A percentile compares a stretch with the other conserved stretches of the same genome.
Evolutionary conservation across 345 rosid genomes (phyloP).

Genomic region (Eucalyptus albens): DNA sequence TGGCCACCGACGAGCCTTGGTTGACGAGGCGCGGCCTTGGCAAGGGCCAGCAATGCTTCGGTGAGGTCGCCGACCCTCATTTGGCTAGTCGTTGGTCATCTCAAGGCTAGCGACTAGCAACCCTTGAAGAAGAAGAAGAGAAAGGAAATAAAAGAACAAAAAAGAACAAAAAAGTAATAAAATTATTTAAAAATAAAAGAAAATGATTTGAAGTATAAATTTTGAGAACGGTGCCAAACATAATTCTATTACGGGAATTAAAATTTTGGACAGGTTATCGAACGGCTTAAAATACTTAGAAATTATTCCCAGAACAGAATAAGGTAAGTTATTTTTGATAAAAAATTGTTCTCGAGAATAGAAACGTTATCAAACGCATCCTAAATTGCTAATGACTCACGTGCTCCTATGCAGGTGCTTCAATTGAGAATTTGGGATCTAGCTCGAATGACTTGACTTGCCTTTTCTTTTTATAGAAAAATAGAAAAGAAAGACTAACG

Average conservation of each 20-base stretch:
- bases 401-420: too few species aligned
- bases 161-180: too few species aligned
- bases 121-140: too few species aligned
- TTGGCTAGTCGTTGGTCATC: rapidly evolving
- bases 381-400: too few species aligned
- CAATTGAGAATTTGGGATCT: rapidly evolving
- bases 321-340: too few species aligned
- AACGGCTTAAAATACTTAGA: rapidly evolving
- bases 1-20: rapidly evolving
- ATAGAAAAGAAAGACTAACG: too few species aligned
- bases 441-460: rapidly evolving
- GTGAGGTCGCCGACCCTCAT: rapidly evolving
- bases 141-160: too few species aligned
- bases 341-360: rapidly evolving
- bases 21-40: rapidly evolving
- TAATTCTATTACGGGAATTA: rapidly evolving
- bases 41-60: rapidly evolving
- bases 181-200: too few species aligned
- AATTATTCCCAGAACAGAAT: rapidly evolving
- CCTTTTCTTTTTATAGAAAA: too few species aligned
- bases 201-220: too few species aligned
- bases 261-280: rapidly evolving
- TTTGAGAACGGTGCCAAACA: too few species aligned
- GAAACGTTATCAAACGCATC: rapidly evolving
- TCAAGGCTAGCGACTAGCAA: rapidly evolving